Evolutionary conservation across 148 eudicot species (phyloP).

Genomic region (Rhododendron williamsianum): DNA sequence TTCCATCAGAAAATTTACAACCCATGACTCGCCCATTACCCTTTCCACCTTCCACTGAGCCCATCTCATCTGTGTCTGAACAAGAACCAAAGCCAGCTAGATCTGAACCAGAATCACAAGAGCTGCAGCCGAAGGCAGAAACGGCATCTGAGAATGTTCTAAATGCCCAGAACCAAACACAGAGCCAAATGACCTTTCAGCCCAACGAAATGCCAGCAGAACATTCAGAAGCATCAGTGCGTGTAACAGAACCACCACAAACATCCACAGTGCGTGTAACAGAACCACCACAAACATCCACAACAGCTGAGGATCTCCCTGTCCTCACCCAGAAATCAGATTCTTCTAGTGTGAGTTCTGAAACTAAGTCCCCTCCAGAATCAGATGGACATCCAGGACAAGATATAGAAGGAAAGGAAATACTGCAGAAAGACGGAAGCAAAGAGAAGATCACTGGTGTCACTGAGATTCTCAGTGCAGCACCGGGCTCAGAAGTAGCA

Average conservation of each 20-base stretch:
- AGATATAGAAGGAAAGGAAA: constrained; percentile 8
- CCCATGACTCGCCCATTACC: not conserved
- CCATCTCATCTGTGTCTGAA: not conserved
- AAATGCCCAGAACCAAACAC: not conserved
- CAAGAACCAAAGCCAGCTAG: constrained; percentile 8
- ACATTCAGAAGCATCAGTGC: constrained; percentile 9
- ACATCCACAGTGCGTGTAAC: not conserved
- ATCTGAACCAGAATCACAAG: not conserved
- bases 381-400: not conserved
- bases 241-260: not conserved
- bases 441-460: constrained; percentile 3
- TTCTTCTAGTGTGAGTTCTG: not conserved
- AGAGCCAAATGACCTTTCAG: constrained; percentile 4
- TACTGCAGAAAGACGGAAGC: not conserved
- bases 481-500: not conserved
- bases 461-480: not conserved
- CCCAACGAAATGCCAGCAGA: not conserved
- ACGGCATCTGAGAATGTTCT: not conserved
- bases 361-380: not conserved
- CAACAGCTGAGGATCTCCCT: not conserved
- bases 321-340: constrained; percentile 3
- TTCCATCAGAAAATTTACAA: not conserved
- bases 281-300: not conserved
- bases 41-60: constrained; percentile 1
- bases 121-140: not conserved